Base-by-base conservation (phyloP, 1,284 basidiomycete species). In the Irpex sp. region DNA sequence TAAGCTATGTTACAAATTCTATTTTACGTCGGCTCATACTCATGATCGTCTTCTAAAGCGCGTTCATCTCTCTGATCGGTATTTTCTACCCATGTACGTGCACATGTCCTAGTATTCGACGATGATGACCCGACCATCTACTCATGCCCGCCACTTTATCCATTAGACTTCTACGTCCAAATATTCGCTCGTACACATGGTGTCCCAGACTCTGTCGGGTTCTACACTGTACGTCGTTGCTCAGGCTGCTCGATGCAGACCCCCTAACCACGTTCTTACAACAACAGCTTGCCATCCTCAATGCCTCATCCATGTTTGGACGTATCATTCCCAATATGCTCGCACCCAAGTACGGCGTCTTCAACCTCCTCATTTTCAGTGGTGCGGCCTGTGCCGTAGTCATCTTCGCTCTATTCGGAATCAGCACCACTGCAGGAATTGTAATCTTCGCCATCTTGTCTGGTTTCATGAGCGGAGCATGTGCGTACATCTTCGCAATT, bases 391-490 rank as follows among this genome's bases (percentile, higher is more conserved):
- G 56, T 16, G 66, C 60, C 5, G 61, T 52, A 4, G 61, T 71
- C 45, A 53, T 71, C 0, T 67, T 70, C 47, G 64, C 63, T n/a
- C 61, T 71, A 59, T 65, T 71, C 36, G 69, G 65, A 23, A 62
- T 65, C 9, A 63, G 49, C 8, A 63, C 23, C 16, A 57, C 47
- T 9, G 65, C 42, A 56, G 67, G 64, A 16, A 60, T 63, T 14
- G 58, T 67, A 8, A 61, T 67, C 12, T 66, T 71, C 56, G 64
- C 67, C 1, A 56, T 69, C 36, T 47, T 71, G 21, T 71, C 68
- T 53, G 69, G 69, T 10, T 67, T 69, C 63, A 69, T 71, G 59
- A 67, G 66, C 16, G 68, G 68, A 7, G 63, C 59, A n/a, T 66
- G 68, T 69, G 57, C 37, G 68, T 64, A 23, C 18, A 45, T 18